phyloP scores from a whole-genome alignment of 2,329 filamentous ascomycete genomes.

The Trichoderma koningiopsis region DNA sequence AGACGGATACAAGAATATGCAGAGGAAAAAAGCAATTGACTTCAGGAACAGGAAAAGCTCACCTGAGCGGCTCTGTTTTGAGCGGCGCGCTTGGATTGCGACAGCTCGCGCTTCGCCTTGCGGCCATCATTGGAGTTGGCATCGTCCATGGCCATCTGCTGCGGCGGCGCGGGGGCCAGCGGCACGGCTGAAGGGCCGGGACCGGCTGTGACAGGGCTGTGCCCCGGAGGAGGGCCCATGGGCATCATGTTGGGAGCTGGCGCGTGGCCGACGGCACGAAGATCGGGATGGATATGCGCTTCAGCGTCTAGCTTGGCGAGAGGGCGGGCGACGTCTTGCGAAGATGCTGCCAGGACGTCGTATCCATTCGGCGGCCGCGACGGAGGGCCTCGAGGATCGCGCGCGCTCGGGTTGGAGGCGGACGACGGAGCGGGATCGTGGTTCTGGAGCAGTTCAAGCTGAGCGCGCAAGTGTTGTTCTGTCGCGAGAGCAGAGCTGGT shows the following conservation, averaged over 20 bases:
- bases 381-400: conserved; percentile 37
- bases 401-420: conserved; percentile 33
- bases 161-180: conserved; percentile 39
- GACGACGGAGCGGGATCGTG: conserved; percentile 42
- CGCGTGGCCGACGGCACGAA: conserved; percentile 41
- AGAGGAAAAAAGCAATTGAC: neutral
- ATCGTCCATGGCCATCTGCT: conserved; percentile 32
- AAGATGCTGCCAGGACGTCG: conserved; percentile 42
- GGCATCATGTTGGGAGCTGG: conserved; percentile 44
- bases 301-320: conserved; percentile 45
- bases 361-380: conserved; percentile 50
- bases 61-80: conserved; percentile 98
- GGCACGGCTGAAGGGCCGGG: conserved; percentile 34
- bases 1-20: neutral
- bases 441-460: conserved; percentile 48
- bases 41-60: conserved; percentile 40
- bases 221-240: conserved; percentile 38
- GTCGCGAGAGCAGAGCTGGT: conserved; percentile 20
- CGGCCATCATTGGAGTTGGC: conserved; percentile 54
- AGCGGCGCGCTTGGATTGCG: conserved; percentile 92
- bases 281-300: conserved; percentile 52
- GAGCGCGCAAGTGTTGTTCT: conserved; percentile 49
- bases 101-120: conserved; percentile 87
- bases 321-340: conserved; percentile 41
- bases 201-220: conserved; percentile 36